phyloP scores from a whole-genome alignment of 495 filamentous ascomycete genomes.

The Aspergillus affinis region DNA sequence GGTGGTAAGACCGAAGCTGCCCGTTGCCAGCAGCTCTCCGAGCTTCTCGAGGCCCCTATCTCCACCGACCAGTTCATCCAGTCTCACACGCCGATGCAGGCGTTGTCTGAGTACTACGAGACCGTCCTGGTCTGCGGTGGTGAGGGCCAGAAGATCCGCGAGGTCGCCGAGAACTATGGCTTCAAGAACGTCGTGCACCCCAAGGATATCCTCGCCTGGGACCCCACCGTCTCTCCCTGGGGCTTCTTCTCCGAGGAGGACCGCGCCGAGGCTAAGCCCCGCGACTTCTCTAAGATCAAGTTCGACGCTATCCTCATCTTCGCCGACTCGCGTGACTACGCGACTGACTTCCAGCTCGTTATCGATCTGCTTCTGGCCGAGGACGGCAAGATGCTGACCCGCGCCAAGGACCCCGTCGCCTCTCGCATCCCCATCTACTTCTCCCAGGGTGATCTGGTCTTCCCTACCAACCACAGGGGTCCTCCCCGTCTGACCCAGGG shows the following conservation, averaged over 20 bases:
- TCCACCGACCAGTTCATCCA: slow-evolving; percentile 90
- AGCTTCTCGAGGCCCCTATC: slow-evolving; percentile 70
- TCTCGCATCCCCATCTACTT: slow-evolving; percentile 75
- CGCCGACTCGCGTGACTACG: slow-evolving; percentile 80
- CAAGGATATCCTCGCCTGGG: slow-evolving; percentile 85
- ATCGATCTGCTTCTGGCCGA: slow-evolving; percentile 77
- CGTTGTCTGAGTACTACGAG: slow-evolving; percentile 76
- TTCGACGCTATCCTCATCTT: slow-evolving; percentile 84
- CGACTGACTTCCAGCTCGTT: slow-evolving; percentile 81
- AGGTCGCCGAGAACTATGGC: slow-evolving; percentile 82
- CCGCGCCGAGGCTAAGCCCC: slow-evolving; percentile 61
- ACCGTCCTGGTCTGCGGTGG: slow-evolving; percentile 87
- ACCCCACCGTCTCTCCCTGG: slow-evolving; percentile 80
- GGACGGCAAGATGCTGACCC: slow-evolving; percentile 65
- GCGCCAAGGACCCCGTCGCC: slow-evolving; percentile 64
- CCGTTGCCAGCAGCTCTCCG: slow-evolving; percentile 73
- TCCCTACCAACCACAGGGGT: slow-evolving; percentile 72
- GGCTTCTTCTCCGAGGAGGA: slow-evolving; percentile 69
- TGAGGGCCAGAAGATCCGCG: slow-evolving; percentile 83
- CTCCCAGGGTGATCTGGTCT: slow-evolving; percentile 71
- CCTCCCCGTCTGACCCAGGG: slow-evolving; percentile 72
- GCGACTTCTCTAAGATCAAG: slow-evolving; percentile 66
- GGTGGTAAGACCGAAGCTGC: slow-evolving; percentile 88
- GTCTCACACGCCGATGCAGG: slow-evolving; percentile 91
- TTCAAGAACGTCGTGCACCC: slow-evolving; percentile 88